Evolutionary conservation across 495 filamentous ascomycete genomes (phyloP).

Genomic region (Cercophora scortea): DNA sequence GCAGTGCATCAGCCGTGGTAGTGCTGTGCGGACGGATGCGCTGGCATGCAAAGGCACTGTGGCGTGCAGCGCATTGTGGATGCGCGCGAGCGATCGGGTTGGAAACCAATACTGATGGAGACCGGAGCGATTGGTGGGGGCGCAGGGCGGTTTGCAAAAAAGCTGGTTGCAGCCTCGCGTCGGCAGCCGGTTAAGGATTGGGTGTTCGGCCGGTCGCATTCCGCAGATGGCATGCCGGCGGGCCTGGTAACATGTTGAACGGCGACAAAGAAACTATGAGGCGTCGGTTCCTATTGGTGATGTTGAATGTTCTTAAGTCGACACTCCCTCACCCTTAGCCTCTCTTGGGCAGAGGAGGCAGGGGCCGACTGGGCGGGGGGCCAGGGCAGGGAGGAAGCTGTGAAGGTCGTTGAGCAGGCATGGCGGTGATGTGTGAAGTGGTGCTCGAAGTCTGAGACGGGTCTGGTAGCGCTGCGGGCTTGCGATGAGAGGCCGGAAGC

Average conservation of each 20-base stretch:
- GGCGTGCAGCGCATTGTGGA: constrained; percentile 7
- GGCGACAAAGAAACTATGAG: constrained; percentile 7
- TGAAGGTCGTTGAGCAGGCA: constrained; percentile 62
- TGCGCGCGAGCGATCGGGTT: constrained; percentile 2
- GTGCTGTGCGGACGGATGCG: constrained; percentile 4
- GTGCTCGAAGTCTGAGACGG: not conserved
- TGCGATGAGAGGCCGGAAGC: not conserved
- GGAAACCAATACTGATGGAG: constrained; percentile 12
- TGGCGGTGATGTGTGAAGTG: constrained; percentile 29
- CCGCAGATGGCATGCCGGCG: constrained; percentile 1
- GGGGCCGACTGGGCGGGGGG: constrained; percentile 74
- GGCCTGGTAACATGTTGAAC: constrained; percentile 11
- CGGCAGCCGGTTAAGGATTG: constrained; percentile 2
- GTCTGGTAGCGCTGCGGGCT: too few species aligned
- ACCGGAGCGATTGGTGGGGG: constrained; percentile 2
- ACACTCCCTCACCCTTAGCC: constrained; percentile 20
- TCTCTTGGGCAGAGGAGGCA: constrained; percentile 74
- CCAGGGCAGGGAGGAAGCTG: constrained; percentile 79
- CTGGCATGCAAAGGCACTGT: constrained; percentile 10
- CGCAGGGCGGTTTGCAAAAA: not conserved
- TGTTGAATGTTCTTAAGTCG: not conserved
- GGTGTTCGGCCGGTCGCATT: constrained; percentile 11
- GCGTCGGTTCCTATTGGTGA: constrained; percentile 8
- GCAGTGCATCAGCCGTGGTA: constrained; percentile 4
- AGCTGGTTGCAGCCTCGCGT: constrained; percentile 14